A percentile compares a stretch with the other conserved stretches of the same genome.
phyloP scores from a whole-genome alignment of 2,329 filamentous ascomycete genomes.

The Aspergillus sp. region DNA sequence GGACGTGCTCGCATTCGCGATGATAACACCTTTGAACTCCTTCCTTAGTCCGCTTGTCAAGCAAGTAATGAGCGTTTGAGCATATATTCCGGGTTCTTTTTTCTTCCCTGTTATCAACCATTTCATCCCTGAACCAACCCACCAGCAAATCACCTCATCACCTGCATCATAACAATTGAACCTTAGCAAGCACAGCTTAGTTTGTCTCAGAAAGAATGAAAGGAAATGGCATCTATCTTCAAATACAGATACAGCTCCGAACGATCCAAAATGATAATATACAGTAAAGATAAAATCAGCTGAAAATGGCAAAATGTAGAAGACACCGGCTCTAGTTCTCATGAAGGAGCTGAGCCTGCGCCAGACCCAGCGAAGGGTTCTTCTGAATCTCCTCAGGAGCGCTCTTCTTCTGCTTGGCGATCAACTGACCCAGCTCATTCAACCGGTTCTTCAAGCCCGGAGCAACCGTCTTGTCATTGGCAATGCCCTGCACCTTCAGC shows the following conservation, averaged over 20 bases:
- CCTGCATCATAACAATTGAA: not conserved
- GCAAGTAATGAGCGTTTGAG: not conserved
- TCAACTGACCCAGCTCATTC: constrained; percentile 55
- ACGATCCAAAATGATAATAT: constrained; percentile 26
- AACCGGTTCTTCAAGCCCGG: constrained; percentile 27
- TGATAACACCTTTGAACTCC: constrained; percentile 70
- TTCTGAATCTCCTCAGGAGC: constrained; percentile 23
- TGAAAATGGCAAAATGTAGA: too few relatives aligned
- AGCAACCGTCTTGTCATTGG: constrained; percentile 27
- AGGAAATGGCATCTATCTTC: constrained; percentile 21
- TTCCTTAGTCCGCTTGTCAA: constrained; percentile 10
- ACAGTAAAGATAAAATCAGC: constrained; percentile 20
- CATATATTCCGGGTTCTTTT: constrained; percentile 1
- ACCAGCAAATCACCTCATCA: not conserved
- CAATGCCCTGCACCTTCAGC: constrained; percentile 36
- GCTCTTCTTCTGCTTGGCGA: constrained; percentile 35
- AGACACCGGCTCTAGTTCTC: constrained; percentile 6
- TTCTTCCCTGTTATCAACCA: not conserved
- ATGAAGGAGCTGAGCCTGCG: constrained; percentile 22
- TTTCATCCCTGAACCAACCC: not conserved
- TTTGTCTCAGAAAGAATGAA: constrained; percentile 5
- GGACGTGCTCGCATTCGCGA: constrained; percentile 66
- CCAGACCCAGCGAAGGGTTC: constrained; percentile 24
- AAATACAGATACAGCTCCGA: constrained; percentile 24
- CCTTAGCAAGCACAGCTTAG: constrained; percentile 2